Evolutionary conservation across 2,329 filamentous ascomycete genomes (phyloP).

Genomic region (Plectosphaerella plurivora): DNA sequence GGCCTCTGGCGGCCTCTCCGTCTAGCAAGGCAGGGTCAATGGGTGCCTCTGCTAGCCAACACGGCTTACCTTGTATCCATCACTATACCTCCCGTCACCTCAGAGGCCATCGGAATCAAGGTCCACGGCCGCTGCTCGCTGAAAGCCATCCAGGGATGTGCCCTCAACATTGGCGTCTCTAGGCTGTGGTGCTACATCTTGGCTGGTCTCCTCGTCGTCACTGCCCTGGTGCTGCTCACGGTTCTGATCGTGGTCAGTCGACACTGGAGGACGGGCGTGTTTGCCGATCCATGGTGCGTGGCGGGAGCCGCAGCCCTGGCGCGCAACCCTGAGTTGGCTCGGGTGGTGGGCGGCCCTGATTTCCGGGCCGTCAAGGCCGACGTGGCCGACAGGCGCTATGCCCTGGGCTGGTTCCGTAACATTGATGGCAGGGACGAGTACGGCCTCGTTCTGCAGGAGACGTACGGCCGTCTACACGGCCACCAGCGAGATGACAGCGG

Average conservation of each 20-base stretch:
- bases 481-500: constrained; percentile 3
- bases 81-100: constrained; percentile 31
- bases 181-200: constrained; percentile 22
- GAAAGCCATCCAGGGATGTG: constrained; percentile 23
- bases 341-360: constrained; percentile 5
- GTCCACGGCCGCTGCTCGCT: constrained; percentile 27
- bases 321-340: constrained; percentile 19
- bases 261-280: constrained; percentile 31
- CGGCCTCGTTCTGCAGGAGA: constrained; percentile 23
- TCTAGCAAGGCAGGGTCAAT: constrained; percentile 26
- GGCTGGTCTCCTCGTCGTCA: constrained; percentile 22
- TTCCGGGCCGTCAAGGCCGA: constrained; percentile 6
- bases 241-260: constrained; percentile 21
- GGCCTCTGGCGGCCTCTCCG: constrained; percentile 28
- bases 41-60: constrained; percentile 31
- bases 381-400: constrained; percentile 18
- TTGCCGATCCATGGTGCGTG: constrained; percentile 35
- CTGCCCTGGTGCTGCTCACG: constrained; percentile 23
- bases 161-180: constrained; percentile 27
- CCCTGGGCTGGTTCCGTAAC: constrained; percentile 22
- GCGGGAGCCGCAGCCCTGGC: constrained; percentile 28
- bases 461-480: constrained; percentile 14
- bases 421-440: constrained; percentile 19
- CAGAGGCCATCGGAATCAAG: constrained; percentile 33
- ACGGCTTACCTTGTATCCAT: constrained; percentile 26